These are phyloP conservation scores for Sporothrix dimorphospora DNA, from an alignment of 2,329 filamentous ascomycete species.

Conservation along the genomic window DNA sequence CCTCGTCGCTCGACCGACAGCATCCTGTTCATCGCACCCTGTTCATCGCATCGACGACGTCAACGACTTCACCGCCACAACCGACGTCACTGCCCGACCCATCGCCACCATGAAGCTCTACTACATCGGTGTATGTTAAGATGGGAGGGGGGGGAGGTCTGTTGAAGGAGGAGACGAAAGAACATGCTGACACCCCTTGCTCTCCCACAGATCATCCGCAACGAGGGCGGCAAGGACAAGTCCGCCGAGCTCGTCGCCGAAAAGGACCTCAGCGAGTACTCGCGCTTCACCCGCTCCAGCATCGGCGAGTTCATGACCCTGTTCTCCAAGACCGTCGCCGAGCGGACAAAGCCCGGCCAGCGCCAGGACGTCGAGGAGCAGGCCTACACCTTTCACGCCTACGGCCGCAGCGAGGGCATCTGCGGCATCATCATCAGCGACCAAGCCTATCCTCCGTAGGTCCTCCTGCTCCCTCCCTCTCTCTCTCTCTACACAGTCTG, in stretches of 20 bases:
- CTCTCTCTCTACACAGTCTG: no score
- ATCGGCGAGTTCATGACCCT: constrained; percentile 64
- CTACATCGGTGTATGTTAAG: constrained; percentile 73
- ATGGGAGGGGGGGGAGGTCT: no score
- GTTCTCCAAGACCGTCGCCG: constrained; percentile 84
- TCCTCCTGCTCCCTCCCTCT: background rate
- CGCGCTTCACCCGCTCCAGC: constrained; percentile 70
- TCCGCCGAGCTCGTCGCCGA: constrained; percentile 52
- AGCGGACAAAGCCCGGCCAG: constrained; percentile 72
- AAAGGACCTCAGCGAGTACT: constrained; percentile 77
- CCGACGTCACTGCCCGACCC: background rate
- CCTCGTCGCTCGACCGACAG: background rate
- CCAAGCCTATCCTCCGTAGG: constrained; percentile 66
- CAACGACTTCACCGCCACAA: background rate
- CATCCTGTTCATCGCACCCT: background rate
- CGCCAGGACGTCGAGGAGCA: constrained; percentile 85
- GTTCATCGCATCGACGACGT: background rate
- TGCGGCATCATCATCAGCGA: constrained; percentile 78
- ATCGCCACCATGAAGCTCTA: constrained; percentile 75
- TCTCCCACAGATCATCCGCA: constrained; percentile 74
- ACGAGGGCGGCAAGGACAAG: constrained; percentile 51
- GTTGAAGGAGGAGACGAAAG: no score
- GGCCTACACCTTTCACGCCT: constrained; percentile 65
- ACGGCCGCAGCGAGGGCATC: constrained; percentile 73
- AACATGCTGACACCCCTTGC: constrained; percentile 32